Evolutionary conservation across 1,284 basidiomycete species (phyloP), one percentile per base, ranked within the genome.

Genomic region (Volvariella surrecta): DNA sequence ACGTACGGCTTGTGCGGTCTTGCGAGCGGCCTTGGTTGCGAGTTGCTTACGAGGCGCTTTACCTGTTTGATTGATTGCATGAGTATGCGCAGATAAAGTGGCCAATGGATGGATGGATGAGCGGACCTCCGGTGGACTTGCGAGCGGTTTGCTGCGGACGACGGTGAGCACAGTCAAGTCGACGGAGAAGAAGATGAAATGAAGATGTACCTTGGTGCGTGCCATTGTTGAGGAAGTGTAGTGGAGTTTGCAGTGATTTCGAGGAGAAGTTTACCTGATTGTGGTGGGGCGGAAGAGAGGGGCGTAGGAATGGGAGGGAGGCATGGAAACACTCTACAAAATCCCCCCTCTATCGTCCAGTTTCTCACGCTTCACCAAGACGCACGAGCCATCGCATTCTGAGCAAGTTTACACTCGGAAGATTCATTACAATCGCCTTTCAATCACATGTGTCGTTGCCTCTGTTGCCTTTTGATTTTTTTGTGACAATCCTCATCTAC

Each of bases 21-120:
- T 89, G 52, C 85, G 76, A 51, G 89, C 89, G 43, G 87, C 88
- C 75, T 93, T 93, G 68, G 90, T 89, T 38, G 89, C 88, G 64
- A 90, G 81, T 70, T 89, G 88, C 70, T 90, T 90, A 75, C 86
- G 85, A 49, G 85, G 84, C 47, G 84, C 85, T 67, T 89, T 88
- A 60, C 84, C 84, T 43, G 4, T 21, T 4, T 4, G 19, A 8
- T 1, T 37, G 15, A 45, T 37, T 84, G 55, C 40, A 52, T 40
- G 37, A 37, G 32, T 39, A n/a, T n/a, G n/a, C 32, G 42, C 32
- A 45, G 52, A 44, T 51, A 21, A 40, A 48, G 43, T 16, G 44
- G 35, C 39, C 45, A 39, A 28, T 9, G 37, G 51, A 22, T 11
- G 37, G 39, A 37, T 37, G 45, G 45, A 46, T 42, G 45, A 43